phyloP scores from a whole-genome alignment of 352 stramenopile genomes.

The Halophytophthora batemanensis region DNA sequence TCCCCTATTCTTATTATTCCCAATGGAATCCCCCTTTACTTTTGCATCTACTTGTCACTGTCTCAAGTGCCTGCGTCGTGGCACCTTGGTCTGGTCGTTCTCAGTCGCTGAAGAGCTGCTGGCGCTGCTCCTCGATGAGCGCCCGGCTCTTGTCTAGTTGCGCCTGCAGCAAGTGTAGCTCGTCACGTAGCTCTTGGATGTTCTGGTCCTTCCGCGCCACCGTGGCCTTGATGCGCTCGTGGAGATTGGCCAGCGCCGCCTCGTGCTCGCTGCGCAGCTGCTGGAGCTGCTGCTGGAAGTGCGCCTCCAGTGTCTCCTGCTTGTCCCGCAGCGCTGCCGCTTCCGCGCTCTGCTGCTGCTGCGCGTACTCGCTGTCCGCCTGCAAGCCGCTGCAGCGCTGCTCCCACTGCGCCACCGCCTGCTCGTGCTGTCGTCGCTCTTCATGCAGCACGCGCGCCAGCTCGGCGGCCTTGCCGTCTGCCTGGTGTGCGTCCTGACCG shows the following conservation, averaged over 20 bases:
- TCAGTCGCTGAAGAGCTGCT: conserved; percentile 55
- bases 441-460: conserved; percentile 56
- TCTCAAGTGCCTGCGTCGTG: conserved; percentile 5
- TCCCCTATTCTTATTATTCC: conserved; percentile 64
- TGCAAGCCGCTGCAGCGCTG: conserved; percentile 39
- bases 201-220: conserved; percentile 66
- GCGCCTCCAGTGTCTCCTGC: conserved; percentile 32
- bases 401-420: conserved; percentile 36
- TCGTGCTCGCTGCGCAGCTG: conserved; percentile 53
- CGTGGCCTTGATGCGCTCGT: conserved; percentile 68
- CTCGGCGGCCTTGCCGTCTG: conserved; percentile 48
- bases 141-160: conserved; percentile 74
- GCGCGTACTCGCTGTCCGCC: conserved; percentile 33
- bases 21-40: conserved; percentile 31
- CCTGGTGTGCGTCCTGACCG: conserved; percentile 33
- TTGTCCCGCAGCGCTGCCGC: conserved; percentile 43
- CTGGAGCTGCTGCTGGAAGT: conserved; percentile 40
- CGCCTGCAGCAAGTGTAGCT: conserved; percentile 65
- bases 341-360: conserved; percentile 47
- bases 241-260: conserved; percentile 49
- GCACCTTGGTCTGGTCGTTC: too few species aligned
- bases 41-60: conserved; percentile 17
- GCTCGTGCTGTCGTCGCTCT: conserved; percentile 52
- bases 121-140: conserved; percentile 70
- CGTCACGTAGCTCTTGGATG: conserved; percentile 62